Evolutionary conservation across 257 asterid species (phyloP).

Genomic region (Galeopsis tetrahit): DNA sequence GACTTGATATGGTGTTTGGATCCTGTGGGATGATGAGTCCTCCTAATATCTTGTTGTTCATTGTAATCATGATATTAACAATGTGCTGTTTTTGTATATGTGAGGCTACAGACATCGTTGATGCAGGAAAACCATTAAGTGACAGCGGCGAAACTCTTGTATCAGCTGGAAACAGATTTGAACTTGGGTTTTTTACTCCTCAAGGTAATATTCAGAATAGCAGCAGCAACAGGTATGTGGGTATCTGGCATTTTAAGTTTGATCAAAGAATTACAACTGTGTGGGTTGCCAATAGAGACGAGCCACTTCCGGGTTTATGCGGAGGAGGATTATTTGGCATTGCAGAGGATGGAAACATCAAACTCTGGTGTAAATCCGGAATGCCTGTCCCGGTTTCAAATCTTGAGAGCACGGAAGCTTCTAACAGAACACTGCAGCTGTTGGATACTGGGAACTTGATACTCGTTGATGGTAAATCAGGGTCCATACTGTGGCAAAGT

Average conservation of each 20-base stretch:
- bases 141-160: conserved; percentile 35
- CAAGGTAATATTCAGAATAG: background rate
- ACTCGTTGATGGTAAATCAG: conserved; percentile 33
- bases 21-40: conserved; percentile 5
- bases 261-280: conserved; percentile 39
- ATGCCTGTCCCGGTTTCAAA: background rate
- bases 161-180: conserved; percentile 44
- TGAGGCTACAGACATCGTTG: conserved; percentile 45
- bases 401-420: background rate
- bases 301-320: background rate
- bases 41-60: background rate
- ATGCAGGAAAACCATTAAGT: background rate
- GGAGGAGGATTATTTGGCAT: conserved; percentile 31
- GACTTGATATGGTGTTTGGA: background rate
- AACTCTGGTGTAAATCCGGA: conserved; percentile 11
- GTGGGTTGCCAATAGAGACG: conserved; percentile 53
- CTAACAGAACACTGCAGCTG: conserved; percentile 38
- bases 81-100: conserved; percentile 6
- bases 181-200: conserved; percentile 49
- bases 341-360: conserved; percentile 42
- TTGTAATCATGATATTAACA: background rate
- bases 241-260: conserved; percentile 47
- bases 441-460: conserved; percentile 56
- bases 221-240: conserved; percentile 32
- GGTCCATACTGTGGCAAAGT: conserved; percentile 47